Percentiles rank a stretch among this genome's conserved stretches.
Conservation (phyloP, 768 basidiomycete species). For the Suillus luteus region DNA sequence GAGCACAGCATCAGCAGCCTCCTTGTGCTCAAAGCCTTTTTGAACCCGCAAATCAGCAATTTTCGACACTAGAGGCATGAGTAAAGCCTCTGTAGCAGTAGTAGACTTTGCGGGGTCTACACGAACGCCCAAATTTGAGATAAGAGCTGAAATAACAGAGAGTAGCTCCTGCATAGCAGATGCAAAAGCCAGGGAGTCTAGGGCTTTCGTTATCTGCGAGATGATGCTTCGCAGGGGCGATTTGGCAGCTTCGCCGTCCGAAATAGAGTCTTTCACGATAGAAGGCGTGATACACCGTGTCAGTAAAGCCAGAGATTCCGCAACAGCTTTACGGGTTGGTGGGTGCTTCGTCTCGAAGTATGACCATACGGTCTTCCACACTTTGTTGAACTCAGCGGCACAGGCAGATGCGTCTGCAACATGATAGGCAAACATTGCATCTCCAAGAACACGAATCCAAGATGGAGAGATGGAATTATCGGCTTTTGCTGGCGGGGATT, state of each 20-base stretch:
- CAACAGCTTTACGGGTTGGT: conserved; percentile 61
- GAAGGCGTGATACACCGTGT: conserved; percentile 70
- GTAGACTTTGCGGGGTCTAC: conserved; percentile 39
- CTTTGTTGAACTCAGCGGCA: conserved; percentile 54
- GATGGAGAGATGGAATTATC: conserved; percentile 69
- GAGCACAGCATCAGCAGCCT: conserved; percentile 78
- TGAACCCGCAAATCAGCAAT: conserved; percentile 74
- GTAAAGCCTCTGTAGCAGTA: conserved; percentile 68
- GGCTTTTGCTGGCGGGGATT: conserved; percentile 68
- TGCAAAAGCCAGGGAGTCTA: conserved; percentile 74
- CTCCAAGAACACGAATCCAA: conserved; percentile 79
- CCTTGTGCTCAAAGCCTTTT: conserved; percentile 89
- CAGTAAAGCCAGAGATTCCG: conserved; percentile 61
- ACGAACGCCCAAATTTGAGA: conserved; percentile 60
- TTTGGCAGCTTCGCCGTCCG: conserved; percentile 46
- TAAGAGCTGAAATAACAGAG: conserved; percentile 68
- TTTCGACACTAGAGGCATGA: conserved; percentile 67
- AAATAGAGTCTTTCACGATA: conserved; percentile 55
- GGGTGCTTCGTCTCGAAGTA: conserved; percentile 75
- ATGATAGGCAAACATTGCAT: conserved; percentile 67
- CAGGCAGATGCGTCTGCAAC: conserved; percentile 51
- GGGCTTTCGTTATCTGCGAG: conserved; percentile 60
- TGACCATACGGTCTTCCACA: conserved; percentile 76
- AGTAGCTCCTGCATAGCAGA: conserved; percentile 79
- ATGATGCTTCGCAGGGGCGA: conserved; percentile 67